These are phyloP conservation scores for Casuarina cunninghamiana DNA, from an alignment of 306 rosid genomes.

Conservation along the genomic window DNA sequence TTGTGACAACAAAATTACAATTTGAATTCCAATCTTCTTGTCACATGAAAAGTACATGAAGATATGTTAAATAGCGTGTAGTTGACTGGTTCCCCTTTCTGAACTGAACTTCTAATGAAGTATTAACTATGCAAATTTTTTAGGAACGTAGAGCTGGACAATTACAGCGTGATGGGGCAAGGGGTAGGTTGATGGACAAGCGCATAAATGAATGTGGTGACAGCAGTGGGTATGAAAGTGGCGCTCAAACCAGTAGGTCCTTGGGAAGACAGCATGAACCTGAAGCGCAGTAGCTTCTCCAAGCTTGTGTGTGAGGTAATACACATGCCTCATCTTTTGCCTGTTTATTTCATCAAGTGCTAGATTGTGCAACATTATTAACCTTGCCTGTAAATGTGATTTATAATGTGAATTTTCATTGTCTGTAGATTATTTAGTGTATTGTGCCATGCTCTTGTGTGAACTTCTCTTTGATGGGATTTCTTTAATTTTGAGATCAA, in stretches of 20 bases:
- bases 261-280: slow-evolving; percentile 46
- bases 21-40: neutral
- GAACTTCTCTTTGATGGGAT: neutral
- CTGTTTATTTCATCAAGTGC: slow-evolving; percentile 16
- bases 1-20: neutral
- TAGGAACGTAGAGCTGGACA: slow-evolving; percentile 57
- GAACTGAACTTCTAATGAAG: neutral
- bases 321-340: slow-evolving; percentile 19
- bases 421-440: slow-evolving; percentile 24
- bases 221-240: slow-evolving; percentile 63
- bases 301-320: slow-evolving; percentile 25
- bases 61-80: neutral
- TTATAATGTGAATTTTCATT: slow-evolving; percentile 11
- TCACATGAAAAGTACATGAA: neutral
- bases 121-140: slow-evolving; percentile 13
- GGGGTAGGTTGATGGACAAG: slow-evolving; percentile 33
- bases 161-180: slow-evolving; percentile 22
- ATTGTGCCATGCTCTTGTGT: slow-evolving; percentile 5
- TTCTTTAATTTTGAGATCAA: neutral
- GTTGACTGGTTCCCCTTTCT: neutral
- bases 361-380: slow-evolving; percentile 19
- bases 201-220: slow-evolving; percentile 56
- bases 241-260: slow-evolving; percentile 38
- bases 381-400: slow-evolving; percentile 21
- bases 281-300: slow-evolving; percentile 31